Evolutionary conservation across 805 yeast genomes (phyloP), one percentile per base, ranked within the genome.

Genomic region (Candida nitratophila): DNA sequence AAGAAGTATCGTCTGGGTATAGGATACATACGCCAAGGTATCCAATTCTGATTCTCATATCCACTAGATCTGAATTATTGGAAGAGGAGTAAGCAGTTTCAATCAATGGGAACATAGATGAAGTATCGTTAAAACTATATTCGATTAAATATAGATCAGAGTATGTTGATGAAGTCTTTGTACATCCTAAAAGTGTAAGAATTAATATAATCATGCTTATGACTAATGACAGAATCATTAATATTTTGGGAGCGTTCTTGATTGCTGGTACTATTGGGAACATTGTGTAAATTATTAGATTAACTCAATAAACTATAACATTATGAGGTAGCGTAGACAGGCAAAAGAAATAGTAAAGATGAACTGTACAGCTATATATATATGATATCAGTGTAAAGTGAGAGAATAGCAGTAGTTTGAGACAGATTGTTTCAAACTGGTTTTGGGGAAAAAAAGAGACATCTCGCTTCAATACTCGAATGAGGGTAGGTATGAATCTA

Each of bases 171-270:
- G 63, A 47, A 0, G 66, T 44, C 17, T 64, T 64, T 19, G 74
- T 68, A 43, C 84, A 78, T 2, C 88, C 84, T 6, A 79, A 54
- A 12, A 81, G 60, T 6, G 81, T 60, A 56, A 79, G 81, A 1
- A 77, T 67, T 17, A 81, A 58, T 6, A 83, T 58, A 46, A 79
- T 71, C 2, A 72, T 63, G 1, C 75, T 55, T 17, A 79, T 71
- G 47, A 80, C 61, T 4, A 27, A 12, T 9, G 26, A 29, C 12
- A 39, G 11, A 2, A 15, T 2, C 32, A 40, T 26, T 4, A 24
- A 5, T 8, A 32, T 6, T 9, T 32, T 40, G 10, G 38, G 38
- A 15, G n/a, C 5, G 4, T 33, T 21, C 3, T 20, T 19, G 9
- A 40, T 9, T 4, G 9, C 6, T 8, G 21, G 20, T 4, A 34